Conservation (phyloP, 345 rosid genomes). For the Lepidium africanum region DNA sequence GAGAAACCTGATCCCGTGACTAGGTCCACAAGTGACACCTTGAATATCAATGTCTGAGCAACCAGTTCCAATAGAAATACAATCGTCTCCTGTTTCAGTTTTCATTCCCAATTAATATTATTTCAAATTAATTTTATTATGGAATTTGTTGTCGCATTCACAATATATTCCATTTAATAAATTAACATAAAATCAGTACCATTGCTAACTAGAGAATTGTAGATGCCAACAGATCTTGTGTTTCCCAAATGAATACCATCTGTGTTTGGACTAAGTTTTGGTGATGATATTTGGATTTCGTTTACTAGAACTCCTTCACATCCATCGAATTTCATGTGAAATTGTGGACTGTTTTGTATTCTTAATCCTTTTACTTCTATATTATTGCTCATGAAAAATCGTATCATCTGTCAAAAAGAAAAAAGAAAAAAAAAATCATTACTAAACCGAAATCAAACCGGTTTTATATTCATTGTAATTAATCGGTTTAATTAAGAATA, state of each 20-base stretch:
- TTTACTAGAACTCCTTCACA: slow-evolving; percentile 74
- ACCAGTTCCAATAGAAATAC: slow-evolving; percentile 82
- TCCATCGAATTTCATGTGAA: slow-evolving; percentile 96
- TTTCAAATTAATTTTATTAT: background rate
- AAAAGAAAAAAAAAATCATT: background rate
- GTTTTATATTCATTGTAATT: background rate
- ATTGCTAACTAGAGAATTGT: slow-evolving; percentile 66
- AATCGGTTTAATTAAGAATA: background rate
- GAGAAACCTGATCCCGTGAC: slow-evolving; percentile 84
- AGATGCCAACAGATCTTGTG: slow-evolving; percentile 71
- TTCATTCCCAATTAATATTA: background rate
- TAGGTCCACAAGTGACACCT: slow-evolving; percentile 77
- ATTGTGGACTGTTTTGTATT: slow-evolving; percentile 90
- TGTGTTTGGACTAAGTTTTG: slow-evolving; percentile 91
- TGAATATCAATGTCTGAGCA: slow-evolving; percentile 60
- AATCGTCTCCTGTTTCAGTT: slow-evolving; percentile 60
- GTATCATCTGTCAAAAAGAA: slow-evolving; percentile 47
- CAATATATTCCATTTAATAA: background rate
- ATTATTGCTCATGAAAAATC: slow-evolving; percentile 95
- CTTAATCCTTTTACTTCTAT: slow-evolving; percentile 53
- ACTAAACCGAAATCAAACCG: background rate
- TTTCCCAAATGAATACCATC: slow-evolving; percentile 88
- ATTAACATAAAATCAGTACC: slow-evolving; percentile 34
- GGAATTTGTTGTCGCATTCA: slow-evolving; percentile 9
- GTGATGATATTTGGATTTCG: slow-evolving; percentile 59